Base-by-base conservation (phyloP, 176 grass and related monocot species). In the Canna indica region DNA sequence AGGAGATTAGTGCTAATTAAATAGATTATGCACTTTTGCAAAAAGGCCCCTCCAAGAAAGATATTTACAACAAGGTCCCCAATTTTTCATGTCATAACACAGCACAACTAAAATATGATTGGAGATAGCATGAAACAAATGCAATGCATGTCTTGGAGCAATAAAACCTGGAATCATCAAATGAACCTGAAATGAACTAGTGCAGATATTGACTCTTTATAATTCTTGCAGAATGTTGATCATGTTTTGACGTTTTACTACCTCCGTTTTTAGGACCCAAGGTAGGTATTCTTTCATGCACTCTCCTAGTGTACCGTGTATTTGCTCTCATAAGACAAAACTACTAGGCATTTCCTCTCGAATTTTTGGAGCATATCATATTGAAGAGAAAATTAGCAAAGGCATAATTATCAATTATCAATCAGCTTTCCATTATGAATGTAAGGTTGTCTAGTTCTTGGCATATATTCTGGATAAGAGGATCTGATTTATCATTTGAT, bases 401-500 rank as follows among this genome's bases (percentile, higher is more conserved):
- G 63, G 63, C 63, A 66, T 66, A 33, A 5, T 66, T 41, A 66
- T 66, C 63, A 13, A 29, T 10, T 10, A 69, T 11, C 25, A 36
- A 74, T 82, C 79, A 85, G 16, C 11, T 76, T 66, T 87, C 81
- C 71, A 91, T 82, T 75, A 85, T 72, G 63, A 78, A 48, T 48
- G 82, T 80, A 73, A 91, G 75, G 69, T 82, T 87, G 70, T 80
- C 84, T 53, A 83, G 53, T 70, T 78, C 85, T 58, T 75, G 84
- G 71, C 73, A 82, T 80, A 85, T 85, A 44, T 82, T 66, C 36
- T 82, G 76, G 57, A 87, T 80, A 4, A 87, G 30, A 78, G 79
- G 84, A 80, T 85, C 78, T 11, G 73, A 11, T 25, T 64, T 82
- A 77, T 91, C 79, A 80, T 91, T 85, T 70, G 88, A 85, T 16